Evolutionary conservation across 2,329 filamentous ascomycete genomes (phyloP), one percentile per base, ranked within the genome.

Genomic region (Fusarium buxicola): DNA sequence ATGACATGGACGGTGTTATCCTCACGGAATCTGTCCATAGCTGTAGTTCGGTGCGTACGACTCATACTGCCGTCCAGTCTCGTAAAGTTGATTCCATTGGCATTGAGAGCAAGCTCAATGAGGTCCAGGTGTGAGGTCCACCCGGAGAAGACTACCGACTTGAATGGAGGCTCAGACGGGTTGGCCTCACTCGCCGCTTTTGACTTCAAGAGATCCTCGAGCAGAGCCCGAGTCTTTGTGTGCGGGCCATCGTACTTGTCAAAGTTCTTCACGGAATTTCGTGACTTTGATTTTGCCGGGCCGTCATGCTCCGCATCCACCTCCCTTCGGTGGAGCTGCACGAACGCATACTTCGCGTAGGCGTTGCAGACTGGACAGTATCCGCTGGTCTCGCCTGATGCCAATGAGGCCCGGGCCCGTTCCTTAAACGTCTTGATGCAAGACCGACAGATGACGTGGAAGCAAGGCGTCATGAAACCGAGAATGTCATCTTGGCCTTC

Each of bases 81-180:
- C 5, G 87, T 86, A 72, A 87, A 94, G 2, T 77, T 80, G 74
- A 96, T 91, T 9, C 83, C 81, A 10, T 84, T 84, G 45, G 86
- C 82, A 27, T 87, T 82, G 12, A 98, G 83, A 0, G 94, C 94
- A 45, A 92, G 83, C 72, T 95, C 88, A 66, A 99, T 96, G 16
- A 99, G 85, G 74, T 98, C 94, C 13, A 99, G 86, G 73, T 98
- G 94, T 0, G 91, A 89, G 0, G 95, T 98, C 94, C 95, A 98
- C n/a, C 89, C 89, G 0, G 93, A 97, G 77, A 98, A 98, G 7
- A 99, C 88, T 12, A 99, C 93, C 24, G 92, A 95, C 75, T 97
- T 98, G 77, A 92, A 90, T 0, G 94, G 94, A 1, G 87, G 85
- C 71, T 94, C 86, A 10, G 85, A 78, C 0, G 87, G 86, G 9